Percentiles rank a stretch among this genome's conserved stretches.
phyloP scores from a whole-genome alignment of 208 protist genomes.

The Leishmania aethiopica region DNA sequence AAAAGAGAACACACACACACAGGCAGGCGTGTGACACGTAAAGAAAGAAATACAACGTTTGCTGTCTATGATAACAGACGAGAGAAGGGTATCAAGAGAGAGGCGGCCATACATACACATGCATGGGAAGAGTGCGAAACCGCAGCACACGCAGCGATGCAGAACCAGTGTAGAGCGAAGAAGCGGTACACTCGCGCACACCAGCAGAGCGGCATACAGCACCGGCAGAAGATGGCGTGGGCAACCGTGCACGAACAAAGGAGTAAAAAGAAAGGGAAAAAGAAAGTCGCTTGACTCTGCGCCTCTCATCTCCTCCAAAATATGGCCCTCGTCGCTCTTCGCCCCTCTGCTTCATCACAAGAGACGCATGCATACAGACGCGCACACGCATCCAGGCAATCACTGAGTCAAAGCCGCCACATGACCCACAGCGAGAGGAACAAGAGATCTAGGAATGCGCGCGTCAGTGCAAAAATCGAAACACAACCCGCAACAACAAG shows the following conservation, averaged over 20 bases:
- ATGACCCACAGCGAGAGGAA: neutral
- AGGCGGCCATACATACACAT: neutral
- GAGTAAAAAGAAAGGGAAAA: neutral
- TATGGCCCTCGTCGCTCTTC: neutral
- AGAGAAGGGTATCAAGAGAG: neutral
- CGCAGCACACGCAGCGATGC: neutral
- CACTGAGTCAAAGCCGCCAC: neutral
- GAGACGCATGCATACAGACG: neutral
- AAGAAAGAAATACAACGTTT: neutral
- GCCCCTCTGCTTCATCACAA: neutral
- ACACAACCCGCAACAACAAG: slow-evolving; percentile 15
- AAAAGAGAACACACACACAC: neutral
- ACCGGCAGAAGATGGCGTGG: neutral
- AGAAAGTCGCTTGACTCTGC: neutral
- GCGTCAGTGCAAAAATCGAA: neutral
- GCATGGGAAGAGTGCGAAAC: neutral
- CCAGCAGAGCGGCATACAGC: neutral
- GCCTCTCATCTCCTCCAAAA: neutral
- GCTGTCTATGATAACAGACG: neutral
- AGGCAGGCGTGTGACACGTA: neutral
- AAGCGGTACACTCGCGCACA: neutral
- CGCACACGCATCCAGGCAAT: neutral
- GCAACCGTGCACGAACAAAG: neutral
- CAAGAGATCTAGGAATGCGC: neutral
- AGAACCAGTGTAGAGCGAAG: neutral